Percentiles rank a stretch among this genome's conserved stretches.
Conservation (phyloP, 2,329 filamentous ascomycete species). For the Colletotrichum caudatum region DNA sequence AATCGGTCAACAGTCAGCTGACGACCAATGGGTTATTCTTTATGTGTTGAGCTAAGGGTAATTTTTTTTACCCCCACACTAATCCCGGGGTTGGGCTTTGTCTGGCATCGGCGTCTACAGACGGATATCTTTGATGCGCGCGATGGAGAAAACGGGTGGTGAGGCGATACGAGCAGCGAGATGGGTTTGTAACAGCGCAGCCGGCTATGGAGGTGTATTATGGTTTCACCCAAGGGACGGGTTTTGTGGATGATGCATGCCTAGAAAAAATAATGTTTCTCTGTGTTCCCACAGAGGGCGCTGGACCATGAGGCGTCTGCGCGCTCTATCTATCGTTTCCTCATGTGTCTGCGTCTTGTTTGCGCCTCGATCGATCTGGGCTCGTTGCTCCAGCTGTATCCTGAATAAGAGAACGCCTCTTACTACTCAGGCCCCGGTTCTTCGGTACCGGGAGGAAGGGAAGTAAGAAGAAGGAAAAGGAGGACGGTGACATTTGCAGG, state of each 20-base stretch:
- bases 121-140: constrained; percentile 37
- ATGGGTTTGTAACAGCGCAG: background rate
- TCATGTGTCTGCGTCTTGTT: constrained; percentile 9
- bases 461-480: background rate
- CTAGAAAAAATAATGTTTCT: background rate
- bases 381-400: background rate
- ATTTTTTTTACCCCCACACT: background rate
- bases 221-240: background rate
- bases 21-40: constrained; percentile 26
- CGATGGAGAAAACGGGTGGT: constrained; percentile 6
- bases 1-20: constrained; percentile 13
- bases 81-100: constrained; percentile 20
- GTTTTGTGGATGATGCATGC: constrained; percentile 10
- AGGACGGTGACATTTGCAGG: background rate
- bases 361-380: background rate
- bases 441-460: background rate
- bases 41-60: constrained; percentile 20
- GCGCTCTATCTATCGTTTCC: background rate
- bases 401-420: background rate
- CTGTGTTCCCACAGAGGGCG: background rate
- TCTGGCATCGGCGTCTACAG: constrained; percentile 39
- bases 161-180: constrained; percentile 7
- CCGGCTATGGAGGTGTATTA: background rate
- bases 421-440: background rate
- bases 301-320: background rate